Evolutionary conservation across 1,284 basidiomycete species (phyloP), one percentile per base, ranked within the genome.

Genomic region (Singerocomus inundabilis): DNA sequence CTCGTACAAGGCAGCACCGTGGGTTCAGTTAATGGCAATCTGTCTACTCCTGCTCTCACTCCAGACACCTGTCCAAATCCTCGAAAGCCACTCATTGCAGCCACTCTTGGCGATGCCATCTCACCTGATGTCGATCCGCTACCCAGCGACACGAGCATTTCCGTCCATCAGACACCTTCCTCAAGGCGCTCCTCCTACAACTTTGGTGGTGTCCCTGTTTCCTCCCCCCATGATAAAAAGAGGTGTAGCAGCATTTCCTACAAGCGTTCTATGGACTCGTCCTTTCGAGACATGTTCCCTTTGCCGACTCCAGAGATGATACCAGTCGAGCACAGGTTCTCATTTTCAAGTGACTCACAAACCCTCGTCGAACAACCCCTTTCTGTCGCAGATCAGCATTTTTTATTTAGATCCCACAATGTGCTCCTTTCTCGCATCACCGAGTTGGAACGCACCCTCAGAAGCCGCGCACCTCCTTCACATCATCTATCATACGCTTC

Each of bases 401-500:
- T 91, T 80, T 77, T 89, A 66, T 81, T 84, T 69, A 85, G 87
- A 63, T 86, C 84, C 51, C 88, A 91, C 71, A 81, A 85, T 54
- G 79, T 88, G 44, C 81, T 91, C 54, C 76, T 91, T 53, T 78
- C 83, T 57, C 82, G 88, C 53, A 90, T 91, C 67, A 81, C 82
- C 48, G 87, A 89, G 59, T 73, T 91, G 54, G 88, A 91, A 66
- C 79, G 80, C 52, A 81, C 84, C 15, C 70, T 91, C 34, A 78
- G 78, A 40, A 70, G 70, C 55, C 72, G 77, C 44, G 70, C 77
- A 35, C 70, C 72, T 54, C 70, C 65, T 47, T 81, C 81, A 38
- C 74, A 81, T 36, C 80, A 77, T n/a, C 61, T 68, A 53, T 85
- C 83, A 13, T 64, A 72, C 41, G 61, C 75, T 44, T 85, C 84